Percentiles rank a stretch among this genome's conserved stretches.
These are phyloP conservation scores for Volvariella surrecta DNA, from an alignment of 1,284 basidiomycete species.

Conservation along the genomic window DNA sequence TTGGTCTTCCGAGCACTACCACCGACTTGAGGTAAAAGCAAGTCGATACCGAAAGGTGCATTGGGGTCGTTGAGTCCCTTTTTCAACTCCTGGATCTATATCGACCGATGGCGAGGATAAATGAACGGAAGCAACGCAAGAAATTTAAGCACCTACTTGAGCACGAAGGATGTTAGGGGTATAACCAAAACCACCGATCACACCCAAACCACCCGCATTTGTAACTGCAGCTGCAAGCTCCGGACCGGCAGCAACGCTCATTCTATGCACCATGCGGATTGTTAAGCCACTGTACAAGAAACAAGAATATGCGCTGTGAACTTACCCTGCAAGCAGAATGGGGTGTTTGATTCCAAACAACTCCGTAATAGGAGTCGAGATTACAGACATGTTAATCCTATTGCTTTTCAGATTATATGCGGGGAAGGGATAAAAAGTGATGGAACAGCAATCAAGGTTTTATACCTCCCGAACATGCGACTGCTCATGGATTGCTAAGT, in stretches of 20 bases:
- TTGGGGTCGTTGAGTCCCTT: constrained; percentile 58
- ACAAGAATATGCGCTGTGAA: constrained; percentile 1
- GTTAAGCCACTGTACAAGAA: constrained; percentile 6
- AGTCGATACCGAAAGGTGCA: constrained; percentile 81
- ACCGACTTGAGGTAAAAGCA: constrained; percentile 77
- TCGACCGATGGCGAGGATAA: background rate
- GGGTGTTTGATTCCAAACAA: constrained; percentile 85
- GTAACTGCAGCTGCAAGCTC: constrained; percentile 83
- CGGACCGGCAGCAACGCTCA: constrained; percentile 86
- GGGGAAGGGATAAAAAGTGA: background rate
- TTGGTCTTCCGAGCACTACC: constrained; percentile 82
- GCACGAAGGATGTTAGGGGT: constrained; percentile 66
- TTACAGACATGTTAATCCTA: constrained; percentile 36
- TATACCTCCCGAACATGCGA: background rate
- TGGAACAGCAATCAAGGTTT: background rate
- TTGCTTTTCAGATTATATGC: background rate
- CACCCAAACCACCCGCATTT: constrained; percentile 82
- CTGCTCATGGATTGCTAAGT: no score
- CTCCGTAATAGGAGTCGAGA: constrained; percentile 73
- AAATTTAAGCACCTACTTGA: constrained; percentile 38
- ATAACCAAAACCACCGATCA: constrained; percentile 81
- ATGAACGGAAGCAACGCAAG: background rate
- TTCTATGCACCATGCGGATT: constrained; percentile 33
- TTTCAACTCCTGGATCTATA: constrained; percentile 70
- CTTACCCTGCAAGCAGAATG: constrained; percentile 72